Conservation (phyloP, 2,329 filamentous ascomycete species). For the Massarina eburnea region DNA sequence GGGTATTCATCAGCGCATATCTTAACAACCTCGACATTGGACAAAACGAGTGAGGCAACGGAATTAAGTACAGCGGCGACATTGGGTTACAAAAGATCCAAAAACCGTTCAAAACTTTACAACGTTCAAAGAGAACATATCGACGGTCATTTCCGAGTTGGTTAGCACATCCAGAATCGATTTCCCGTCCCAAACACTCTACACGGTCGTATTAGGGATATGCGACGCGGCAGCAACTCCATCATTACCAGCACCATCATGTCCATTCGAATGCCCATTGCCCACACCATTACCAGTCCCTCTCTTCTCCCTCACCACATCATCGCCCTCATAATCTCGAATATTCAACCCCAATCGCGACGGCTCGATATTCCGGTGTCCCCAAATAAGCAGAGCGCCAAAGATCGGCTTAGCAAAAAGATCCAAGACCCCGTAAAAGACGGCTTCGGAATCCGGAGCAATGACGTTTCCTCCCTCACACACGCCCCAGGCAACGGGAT, state of each 20-base stretch:
- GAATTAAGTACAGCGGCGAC: too few species aligned
- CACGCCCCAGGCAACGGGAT: slow-evolving; percentile 64
- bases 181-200: too few species aligned
- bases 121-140: too few species aligned
- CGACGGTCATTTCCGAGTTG: too few species aligned
- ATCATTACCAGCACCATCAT: neutral
- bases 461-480: slow-evolving; percentile 67
- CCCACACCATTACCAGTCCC: neutral
- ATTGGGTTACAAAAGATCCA: too few species aligned
- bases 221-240: neutral
- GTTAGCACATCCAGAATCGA: too few species aligned
- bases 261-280: neutral
- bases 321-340: slow-evolving; percentile 50
- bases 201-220: neutral
- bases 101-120: too few species aligned
- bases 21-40: too few species aligned
- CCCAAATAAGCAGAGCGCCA: slow-evolving; percentile 61
- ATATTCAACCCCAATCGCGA: slow-evolving; percentile 57
- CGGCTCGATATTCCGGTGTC: slow-evolving; percentile 64
- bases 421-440: slow-evolving; percentile 70
- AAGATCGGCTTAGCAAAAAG: slow-evolving; percentile 67
- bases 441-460: slow-evolving; percentile 64
- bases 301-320: slow-evolving; percentile 20
- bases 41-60: too few species aligned
- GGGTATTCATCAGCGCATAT: too few species aligned